phyloP scores from a whole-genome alignment of 2,329 filamentous ascomycete genomes.

The Exserohilum rostratum region DNA sequence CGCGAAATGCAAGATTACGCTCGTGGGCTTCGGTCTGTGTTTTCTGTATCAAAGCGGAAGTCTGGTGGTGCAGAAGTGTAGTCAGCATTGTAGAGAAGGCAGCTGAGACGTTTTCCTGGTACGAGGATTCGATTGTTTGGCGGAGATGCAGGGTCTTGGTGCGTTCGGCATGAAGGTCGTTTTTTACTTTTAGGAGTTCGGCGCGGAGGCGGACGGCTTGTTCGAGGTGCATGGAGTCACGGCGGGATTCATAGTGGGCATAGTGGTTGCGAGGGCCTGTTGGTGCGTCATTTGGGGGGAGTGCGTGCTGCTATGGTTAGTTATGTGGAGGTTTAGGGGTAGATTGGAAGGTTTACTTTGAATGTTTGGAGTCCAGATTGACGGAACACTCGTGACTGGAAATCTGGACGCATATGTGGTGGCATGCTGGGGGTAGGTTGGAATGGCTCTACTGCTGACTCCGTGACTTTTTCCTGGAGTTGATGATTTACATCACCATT shows the following conservation, averaged over 20 bases:
- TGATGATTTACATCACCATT: neutral
- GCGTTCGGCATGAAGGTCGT: constrained; percentile 25
- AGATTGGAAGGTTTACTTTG: neutral
- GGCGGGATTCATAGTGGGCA: neutral
- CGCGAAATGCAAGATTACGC: constrained; percentile 17
- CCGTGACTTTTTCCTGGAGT: neutral
- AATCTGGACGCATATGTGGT: constrained; percentile 15
- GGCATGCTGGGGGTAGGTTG: constrained; percentile 7
- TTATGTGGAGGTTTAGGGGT: neutral
- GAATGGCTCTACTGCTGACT: neutral
- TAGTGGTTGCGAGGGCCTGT: constrained; percentile 6
- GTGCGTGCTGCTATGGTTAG: neutral
- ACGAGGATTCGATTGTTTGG: constrained; percentile 12
- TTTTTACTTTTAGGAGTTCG: constrained; percentile 18
- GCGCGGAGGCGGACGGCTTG: constrained; percentile 16
- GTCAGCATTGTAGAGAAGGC: constrained; percentile 17
- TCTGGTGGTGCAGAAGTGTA: constrained; percentile 24
- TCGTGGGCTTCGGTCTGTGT: constrained; percentile 14
- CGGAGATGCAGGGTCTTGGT: constrained; percentile 14
- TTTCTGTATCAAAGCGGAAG: constrained; percentile 12
- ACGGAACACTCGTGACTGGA: neutral
- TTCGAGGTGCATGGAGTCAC: constrained; percentile 7
- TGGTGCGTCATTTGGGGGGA: neutral
- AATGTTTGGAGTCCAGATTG: neutral
- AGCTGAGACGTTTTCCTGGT: constrained; percentile 9